Base-by-base conservation (phyloP, 768 basidiomycete species). In the Tephrocybe sp. region DNA sequence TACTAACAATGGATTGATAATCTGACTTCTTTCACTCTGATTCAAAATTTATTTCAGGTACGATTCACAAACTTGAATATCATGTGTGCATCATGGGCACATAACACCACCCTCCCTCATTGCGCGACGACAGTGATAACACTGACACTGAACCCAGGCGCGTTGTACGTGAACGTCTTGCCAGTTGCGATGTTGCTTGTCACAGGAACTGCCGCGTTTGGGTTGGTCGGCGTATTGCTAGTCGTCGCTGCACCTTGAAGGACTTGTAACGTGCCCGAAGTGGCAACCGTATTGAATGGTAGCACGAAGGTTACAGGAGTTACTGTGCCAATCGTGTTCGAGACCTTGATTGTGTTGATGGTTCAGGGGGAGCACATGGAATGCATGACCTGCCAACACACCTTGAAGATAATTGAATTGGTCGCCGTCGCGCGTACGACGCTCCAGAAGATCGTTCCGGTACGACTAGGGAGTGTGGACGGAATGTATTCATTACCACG, bases 401-500 rank as follows among this genome's bases (percentile, higher is more conserved):
- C 84, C 77, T 88, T 87, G 66, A 86, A 77, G 54, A 80, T 77
- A 41, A 85, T 68, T 47, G 76, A 58, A 2, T 69, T 62, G 0
- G 59, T 49, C 2, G 72, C 58, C 3, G 54, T 72, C 24, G 68
- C 68, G 41, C 73, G 68, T 6, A 72, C 70, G 9, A 86, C 76
- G 52, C 82, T 83, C 85, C 85, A 88, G 63, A 80, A 75, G 1
- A 83, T 60, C 0, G 79, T 78, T 9, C 80, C 81, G 3, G 53
- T 59, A 0, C 55, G 43, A 27, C 49, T 64, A 0, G 84, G 83
- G 0, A 83, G 69, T 0, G 82, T 85, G 59, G 79, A 84, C 2
- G 84, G 80, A 1, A 86, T 60, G 57, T 83, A 86, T 55, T 76
- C 74, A 34, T 83, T 79, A 4, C 85, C 85, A 33, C 76, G 67